A percentile compares a stretch with the other conserved stretches of the same genome.
Conservation (phyloP, 2,329 filamentous ascomycete genomes). For the Coniochaeta pulveracea region DNA sequence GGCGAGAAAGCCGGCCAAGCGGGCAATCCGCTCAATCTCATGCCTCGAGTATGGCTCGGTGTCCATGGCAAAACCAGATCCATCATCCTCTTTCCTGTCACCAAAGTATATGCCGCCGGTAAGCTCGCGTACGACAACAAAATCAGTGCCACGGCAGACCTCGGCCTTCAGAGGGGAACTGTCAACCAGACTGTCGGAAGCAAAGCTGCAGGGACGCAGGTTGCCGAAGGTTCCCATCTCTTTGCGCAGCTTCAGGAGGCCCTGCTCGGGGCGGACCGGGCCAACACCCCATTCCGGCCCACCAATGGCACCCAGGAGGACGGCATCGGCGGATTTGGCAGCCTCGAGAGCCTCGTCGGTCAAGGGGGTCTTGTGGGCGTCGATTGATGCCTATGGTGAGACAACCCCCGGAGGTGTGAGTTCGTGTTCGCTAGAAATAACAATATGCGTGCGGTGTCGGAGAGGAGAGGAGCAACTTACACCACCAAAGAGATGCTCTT, state of each 20-base stretch:
- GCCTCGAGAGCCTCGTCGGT: constrained; percentile 75
- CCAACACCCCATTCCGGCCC: constrained; percentile 96
- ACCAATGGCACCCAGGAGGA: constrained; percentile 87
- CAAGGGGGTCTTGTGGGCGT: constrained; percentile 65
- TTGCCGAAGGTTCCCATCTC: constrained; percentile 92
- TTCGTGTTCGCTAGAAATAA: background rate
- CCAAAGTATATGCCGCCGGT: constrained; percentile 96
- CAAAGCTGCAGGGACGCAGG: constrained; percentile 92
- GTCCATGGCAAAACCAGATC: constrained; percentile 65
- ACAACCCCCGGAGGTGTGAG: background rate
- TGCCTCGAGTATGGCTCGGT: constrained; percentile 74
- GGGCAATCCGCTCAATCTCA: constrained; percentile 81
- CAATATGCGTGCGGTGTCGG: constrained; percentile 5
- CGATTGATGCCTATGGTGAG: constrained; percentile 70
- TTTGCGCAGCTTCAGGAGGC: constrained; percentile 81
- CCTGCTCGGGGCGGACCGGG: constrained; percentile 79
- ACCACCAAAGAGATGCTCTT: constrained; percentile 83
- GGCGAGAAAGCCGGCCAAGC: constrained; percentile 72
- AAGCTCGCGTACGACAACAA: constrained; percentile 85
- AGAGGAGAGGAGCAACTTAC: constrained; percentile 42
- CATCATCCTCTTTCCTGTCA: constrained; percentile 70
- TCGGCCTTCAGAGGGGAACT: constrained; percentile 78
- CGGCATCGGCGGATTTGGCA: constrained; percentile 76
- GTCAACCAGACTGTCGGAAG: constrained; percentile 73
- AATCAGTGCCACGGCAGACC: constrained; percentile 78